Evolutionary conservation across 2,329 filamentous ascomycete genomes (phyloP), one percentile per base, ranked within the genome.

Genomic region (Trichoderma citrinoviride): DNA sequence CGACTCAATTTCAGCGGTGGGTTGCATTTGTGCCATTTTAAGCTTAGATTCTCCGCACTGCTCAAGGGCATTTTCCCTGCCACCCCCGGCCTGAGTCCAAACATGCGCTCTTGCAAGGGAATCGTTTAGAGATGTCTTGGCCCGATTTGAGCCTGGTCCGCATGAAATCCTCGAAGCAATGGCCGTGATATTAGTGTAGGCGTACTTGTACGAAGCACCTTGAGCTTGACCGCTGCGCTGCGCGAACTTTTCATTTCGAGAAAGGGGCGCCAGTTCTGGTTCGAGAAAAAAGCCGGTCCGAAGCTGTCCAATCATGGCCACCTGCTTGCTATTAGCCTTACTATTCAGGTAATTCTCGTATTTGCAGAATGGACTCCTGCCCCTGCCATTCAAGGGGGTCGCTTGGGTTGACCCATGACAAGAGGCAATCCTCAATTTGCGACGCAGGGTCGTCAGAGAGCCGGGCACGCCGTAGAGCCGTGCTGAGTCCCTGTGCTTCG

Each of bases 261-360:
- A 61, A 55, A 61, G 63, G 62, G 54, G 62, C 37, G 47, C 58
- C 23, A 17, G 3, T 29, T 46, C 55, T 58, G 41, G 40, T 46
- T 50, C 25, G 47, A 54, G 58, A 44, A 37, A 37, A 33, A 46
- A 21, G 49, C 58, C n/a, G 25, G 23, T 62, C 58, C 40, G 25
- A 25, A 25, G 27, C 47, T 44, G 49, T 52, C 58, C 58, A 62
- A 62, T 62, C 58, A 62, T 10, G 58, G 25, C 27, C 15, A 44
- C 49, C 52, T 27, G 19, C 47, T 54, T 40, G 44, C 58, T 62
- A 37, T 44, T 44, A 62, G 49, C 53, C 58, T 62, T 62, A 62
- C 58, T 54, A 62, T 62, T 62, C 58, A 29, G 58, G 58, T 23
- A 62, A 62, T 62, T 62, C 58, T 62, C 58, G 58, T 62, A 62